A percentile compares a stretch with the other conserved stretches of the same genome.
Evolutionary conservation across 129 eudicot species (phyloP).

Genomic region (Flaveria brownii): DNA sequence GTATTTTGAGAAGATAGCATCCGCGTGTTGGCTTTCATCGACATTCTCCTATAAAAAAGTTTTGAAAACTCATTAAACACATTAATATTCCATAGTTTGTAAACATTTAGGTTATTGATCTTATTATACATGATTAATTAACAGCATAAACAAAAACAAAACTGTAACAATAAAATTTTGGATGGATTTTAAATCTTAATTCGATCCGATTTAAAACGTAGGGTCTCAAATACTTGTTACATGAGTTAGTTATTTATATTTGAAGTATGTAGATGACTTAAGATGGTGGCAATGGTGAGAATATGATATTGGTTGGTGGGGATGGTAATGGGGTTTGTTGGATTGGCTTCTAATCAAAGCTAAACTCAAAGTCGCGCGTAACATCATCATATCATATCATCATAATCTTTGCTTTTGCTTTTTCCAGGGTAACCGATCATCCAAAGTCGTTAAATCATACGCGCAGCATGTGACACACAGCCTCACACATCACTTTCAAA

Average conservation of each 20-base stretch:
- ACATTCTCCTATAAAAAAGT: too few relatives aligned
- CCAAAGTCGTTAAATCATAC: conserved; percentile 32
- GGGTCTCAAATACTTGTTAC: too few relatives aligned
- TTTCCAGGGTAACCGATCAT: conserved; percentile 20
- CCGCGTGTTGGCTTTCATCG: too few relatives aligned
- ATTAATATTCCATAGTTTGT: too few relatives aligned
- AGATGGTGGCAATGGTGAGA: conserved; percentile 39
- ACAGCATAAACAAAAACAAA: too few relatives aligned
- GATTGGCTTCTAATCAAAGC: conserved; percentile 45
- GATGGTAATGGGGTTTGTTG: conserved; percentile 35
- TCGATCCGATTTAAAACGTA: background rate
- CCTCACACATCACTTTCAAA: conserved; percentile 15
- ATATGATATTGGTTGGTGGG: conserved; percentile 37
- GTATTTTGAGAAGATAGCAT: too few relatives aligned
- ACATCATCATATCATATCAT: conserved; percentile 30
- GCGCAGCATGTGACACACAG: conserved; percentile 8
- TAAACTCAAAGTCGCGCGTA: conserved; percentile 24
- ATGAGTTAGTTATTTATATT: background rate
- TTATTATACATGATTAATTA: too few relatives aligned
- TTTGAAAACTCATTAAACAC: too few relatives aligned
- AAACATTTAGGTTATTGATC: too few relatives aligned
- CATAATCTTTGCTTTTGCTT: conserved; percentile 35
- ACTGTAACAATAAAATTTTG: too few relatives aligned
- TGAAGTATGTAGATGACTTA: conserved; percentile 18
- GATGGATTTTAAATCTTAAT: too few relatives aligned